Base-by-base conservation (phyloP, 768 basidiomycete species). In the Suillus tomentosus region DNA sequence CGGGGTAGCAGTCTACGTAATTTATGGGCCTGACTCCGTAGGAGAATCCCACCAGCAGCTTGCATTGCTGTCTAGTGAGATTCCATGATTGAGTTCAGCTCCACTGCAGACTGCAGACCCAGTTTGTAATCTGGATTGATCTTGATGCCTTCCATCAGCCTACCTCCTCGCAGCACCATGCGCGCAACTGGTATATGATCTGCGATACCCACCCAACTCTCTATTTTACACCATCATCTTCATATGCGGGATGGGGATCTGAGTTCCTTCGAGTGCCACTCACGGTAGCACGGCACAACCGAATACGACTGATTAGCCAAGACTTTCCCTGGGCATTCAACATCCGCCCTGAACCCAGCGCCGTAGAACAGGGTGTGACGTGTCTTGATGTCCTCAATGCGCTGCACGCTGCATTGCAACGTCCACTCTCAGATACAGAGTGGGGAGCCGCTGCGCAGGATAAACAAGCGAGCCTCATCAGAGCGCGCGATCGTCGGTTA, bases 251-350 rank as follows among this genome's bases (percentile, higher is more conserved):
- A 6, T 11, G 11, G 6, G 43, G 43, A 37, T 50, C 43, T 6
- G 51, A 57, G 17, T 24, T 48, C 15, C 62, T 65, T 19, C 17
- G 42, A 9, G 55, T 51, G n/a, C 64, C 64, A 22, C 54, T 65
- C 43, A 43, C 45, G 6, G n/a, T 14, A 8, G 15, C n/a, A 19
- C 27, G 10, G 6, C 55, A 39, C 31, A 42, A 63, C 4, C 37
- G 37, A 15, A 51, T 65, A 42, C 62, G 47, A 27, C 34, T 65
- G 1, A 64, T 65, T 15, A 64, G 64, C 55, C 42, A 8, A 24
- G 64, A 64, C 36, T 64, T 65, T 31, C 64, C 64, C 7, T 65
- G 64, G 64, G 24, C 62, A 13, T 64, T 65, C 24, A 39, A 65
- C 11, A 53, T 65, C 3, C 24, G n/a, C 19, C 27, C 37, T 2